Evolutionary conservation across 371 early-diverging fungal species (phyloP).

Genomic region (Mucor circinelloides): DNA sequence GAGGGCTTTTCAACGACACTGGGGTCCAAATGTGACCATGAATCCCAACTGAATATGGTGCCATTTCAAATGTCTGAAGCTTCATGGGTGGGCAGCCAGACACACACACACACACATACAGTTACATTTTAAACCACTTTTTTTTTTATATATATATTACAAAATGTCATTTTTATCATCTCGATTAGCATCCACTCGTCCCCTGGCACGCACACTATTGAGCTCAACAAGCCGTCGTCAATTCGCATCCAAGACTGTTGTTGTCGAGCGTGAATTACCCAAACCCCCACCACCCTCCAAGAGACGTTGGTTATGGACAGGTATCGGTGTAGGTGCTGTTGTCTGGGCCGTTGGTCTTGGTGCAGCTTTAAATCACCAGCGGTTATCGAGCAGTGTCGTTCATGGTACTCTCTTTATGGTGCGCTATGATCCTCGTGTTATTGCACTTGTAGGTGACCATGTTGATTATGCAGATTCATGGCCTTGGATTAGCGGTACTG

Average conservation of each 20-base stretch:
- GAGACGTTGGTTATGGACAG: conserved; percentile 46
- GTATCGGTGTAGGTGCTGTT: conserved; percentile 55
- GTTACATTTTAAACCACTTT: not conserved
- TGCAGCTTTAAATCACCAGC: conserved; percentile 66
- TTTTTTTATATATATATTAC: not conserved
- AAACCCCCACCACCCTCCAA: conserved; percentile 35
- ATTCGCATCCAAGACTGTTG: conserved; percentile 30
- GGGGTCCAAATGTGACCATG: conserved; percentile 5
- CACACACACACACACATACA: too few species aligned
- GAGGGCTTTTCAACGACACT: not conserved
- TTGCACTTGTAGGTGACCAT: conserved; percentile 57
- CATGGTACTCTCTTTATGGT: conserved; percentile 67
- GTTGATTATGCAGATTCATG: conserved; percentile 63
- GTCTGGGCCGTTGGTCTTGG: conserved; percentile 65
- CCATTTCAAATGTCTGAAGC: not conserved
- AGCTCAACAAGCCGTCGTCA: not conserved
- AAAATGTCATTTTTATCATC: conserved; percentile 6
- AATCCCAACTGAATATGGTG: not conserved
- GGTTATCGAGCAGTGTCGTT: conserved; percentile 64
- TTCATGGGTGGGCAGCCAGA: not conserved
- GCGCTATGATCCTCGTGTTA: conserved; percentile 59
- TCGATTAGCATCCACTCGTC: conserved; percentile 8
- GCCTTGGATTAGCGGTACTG: conserved; percentile 72
- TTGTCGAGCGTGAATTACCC: conserved; percentile 47
- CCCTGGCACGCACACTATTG: not conserved